A percentile compares a stretch with the other conserved stretches of the same genome.
These are phyloP conservation scores for Datura wrightii DNA, from an alignment of 257 asterid genomes.

Conservation along the genomic window DNA sequence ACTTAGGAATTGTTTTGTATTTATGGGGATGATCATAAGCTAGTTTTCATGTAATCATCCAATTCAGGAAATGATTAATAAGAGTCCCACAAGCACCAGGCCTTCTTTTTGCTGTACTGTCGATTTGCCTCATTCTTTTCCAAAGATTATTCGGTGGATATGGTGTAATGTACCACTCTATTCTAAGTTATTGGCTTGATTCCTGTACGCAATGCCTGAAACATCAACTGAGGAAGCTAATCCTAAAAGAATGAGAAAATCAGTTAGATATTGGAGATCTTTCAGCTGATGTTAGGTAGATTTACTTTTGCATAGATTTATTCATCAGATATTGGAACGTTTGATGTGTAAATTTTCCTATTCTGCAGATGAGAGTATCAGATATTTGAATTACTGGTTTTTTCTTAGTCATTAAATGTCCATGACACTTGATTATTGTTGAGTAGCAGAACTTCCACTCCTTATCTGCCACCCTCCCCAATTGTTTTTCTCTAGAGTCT, in stretches of 20 bases:
- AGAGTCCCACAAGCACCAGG: background rate
- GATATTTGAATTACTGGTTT: background rate
- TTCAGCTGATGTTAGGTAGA: background rate
- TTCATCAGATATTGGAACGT: slow-evolving; percentile 1
- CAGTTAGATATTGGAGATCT: background rate
- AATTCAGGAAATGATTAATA: background rate
- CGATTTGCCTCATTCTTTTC: background rate
- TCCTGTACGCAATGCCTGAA: background rate
- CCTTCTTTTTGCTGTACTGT: background rate
- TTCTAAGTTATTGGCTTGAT: slow-evolving; percentile 2
- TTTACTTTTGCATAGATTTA: background rate
- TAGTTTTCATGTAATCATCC: background rate
- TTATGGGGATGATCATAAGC: background rate
- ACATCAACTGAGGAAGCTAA: background rate
- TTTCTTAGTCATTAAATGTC: background rate
- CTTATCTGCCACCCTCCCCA: background rate
- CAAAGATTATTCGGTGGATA: background rate
- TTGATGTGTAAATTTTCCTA: background rate
- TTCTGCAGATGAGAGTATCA: slow-evolving; percentile 14
- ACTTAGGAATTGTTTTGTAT: background rate
- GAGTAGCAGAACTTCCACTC: slow-evolving; percentile 14
- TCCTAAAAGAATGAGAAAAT: background rate
- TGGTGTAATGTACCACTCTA: background rate
- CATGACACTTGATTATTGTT: slow-evolving; percentile 4
- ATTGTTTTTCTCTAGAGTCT: background rate